These are phyloP conservation scores for Penicillium hordei DNA, from an alignment of 2,329 filamentous ascomycete genomes.

Conservation along the genomic window DNA sequence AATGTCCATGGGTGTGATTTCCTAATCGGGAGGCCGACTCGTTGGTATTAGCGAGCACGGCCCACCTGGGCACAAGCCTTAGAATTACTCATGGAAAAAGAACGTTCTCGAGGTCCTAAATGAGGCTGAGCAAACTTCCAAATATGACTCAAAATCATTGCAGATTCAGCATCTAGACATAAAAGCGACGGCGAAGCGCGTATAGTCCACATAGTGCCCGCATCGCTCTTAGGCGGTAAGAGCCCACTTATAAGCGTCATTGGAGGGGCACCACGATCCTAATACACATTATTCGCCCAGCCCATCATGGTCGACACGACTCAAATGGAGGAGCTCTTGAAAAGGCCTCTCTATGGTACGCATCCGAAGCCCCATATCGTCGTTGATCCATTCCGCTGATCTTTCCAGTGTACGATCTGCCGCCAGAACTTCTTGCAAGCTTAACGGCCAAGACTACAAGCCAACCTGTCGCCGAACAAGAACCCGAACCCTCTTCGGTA, in stretches of 20 bases:
- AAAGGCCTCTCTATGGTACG: constrained; percentile 53
- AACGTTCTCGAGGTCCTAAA: neutral
- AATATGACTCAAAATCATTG: neutral
- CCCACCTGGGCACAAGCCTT: neutral
- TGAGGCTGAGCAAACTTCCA: neutral
- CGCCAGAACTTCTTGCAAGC: constrained; percentile 68
- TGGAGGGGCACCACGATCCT: constrained; percentile 19
- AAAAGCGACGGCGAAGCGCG: neutral
- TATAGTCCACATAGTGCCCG: constrained; percentile 2
- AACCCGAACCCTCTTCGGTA: constrained; percentile 22
- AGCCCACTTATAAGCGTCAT: constrained; percentile 17
- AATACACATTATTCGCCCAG: constrained; percentile 13
- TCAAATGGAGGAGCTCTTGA: constrained; percentile 43
- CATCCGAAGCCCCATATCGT: neutral
- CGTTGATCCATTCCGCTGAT: constrained; percentile 16
- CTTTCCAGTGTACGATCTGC: constrained; percentile 74
- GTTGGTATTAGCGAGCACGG: constrained; percentile 1
- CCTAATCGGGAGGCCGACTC: constrained; percentile 8
- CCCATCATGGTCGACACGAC: constrained; percentile 24
- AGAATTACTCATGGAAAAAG: neutral
- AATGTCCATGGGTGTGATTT: neutral
- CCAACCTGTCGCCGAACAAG: constrained; percentile 29
- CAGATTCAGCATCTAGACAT: neutral
- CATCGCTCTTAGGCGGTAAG: constrained; percentile 20
- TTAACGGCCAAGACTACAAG: constrained; percentile 59